phyloP scores from a whole-genome alignment of 1,139 yeast species.

The Ogataea hybrid region DNA sequence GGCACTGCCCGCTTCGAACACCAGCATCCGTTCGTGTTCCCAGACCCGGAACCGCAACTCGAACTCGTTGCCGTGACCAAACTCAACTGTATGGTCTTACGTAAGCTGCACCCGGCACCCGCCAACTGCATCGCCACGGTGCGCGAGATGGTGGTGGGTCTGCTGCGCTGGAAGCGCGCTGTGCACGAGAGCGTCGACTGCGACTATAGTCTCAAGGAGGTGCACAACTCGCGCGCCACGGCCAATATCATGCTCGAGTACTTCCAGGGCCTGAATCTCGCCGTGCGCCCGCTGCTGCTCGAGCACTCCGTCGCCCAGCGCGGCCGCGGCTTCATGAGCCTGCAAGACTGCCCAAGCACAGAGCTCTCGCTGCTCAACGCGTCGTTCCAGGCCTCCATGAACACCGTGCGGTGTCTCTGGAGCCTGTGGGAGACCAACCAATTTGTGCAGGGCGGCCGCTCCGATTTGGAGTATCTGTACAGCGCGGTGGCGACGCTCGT shows the following conservation, averaged over 20 bases:
- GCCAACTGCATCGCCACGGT: constrained; percentile 66
- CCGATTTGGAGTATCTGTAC: constrained; percentile 77
- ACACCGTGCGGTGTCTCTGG: constrained; percentile 68
- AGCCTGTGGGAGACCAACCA: constrained; percentile 60
- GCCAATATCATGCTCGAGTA: constrained; percentile 77
- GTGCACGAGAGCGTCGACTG: constrained; percentile 61
- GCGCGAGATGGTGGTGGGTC: constrained; percentile 61
- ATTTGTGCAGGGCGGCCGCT: constrained; percentile 75
- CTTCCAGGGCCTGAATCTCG: constrained; percentile 75
- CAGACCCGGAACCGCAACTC: constrained; percentile 68
- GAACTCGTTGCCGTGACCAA: constrained; percentile 74
- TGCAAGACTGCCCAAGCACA: constrained; percentile 62
- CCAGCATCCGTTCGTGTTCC: constrained; percentile 58
- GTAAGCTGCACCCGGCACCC: constrained; percentile 66
- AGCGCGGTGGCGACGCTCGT: constrained; percentile 73
- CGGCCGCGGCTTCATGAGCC: constrained; percentile 49
- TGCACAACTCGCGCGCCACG: constrained; percentile 57
- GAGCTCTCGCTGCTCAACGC: constrained; percentile 67
- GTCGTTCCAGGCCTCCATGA: constrained; percentile 76
- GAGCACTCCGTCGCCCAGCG: constrained; percentile 67
- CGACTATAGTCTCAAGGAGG: constrained; percentile 51
- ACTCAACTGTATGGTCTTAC: constrained; percentile 65
- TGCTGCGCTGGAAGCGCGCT: constrained; percentile 64
- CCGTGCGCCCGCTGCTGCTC: constrained; percentile 71
- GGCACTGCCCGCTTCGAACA: constrained; percentile 41